Conservation (phyloP, 768 basidiomycete species). For the Serendipita vermifera region DNA sequence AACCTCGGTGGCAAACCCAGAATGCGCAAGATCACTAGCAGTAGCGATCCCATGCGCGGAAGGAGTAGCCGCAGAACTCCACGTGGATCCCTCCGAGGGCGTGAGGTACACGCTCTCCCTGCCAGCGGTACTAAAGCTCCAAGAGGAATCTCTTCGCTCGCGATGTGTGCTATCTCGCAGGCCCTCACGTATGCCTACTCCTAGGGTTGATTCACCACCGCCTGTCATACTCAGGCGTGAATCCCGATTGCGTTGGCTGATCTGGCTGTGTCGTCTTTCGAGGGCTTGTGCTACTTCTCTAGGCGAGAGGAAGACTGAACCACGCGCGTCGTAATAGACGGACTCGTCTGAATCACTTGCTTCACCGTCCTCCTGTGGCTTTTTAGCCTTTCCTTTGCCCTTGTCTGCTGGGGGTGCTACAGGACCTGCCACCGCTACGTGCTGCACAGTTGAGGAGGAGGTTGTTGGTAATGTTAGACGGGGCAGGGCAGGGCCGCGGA, state of each 20-base stretch:
- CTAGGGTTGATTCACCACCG: neutral
- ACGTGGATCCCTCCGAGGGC: neutral
- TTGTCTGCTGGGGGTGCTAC: neutral
- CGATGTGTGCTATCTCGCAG: neutral
- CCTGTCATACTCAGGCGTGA: neutral
- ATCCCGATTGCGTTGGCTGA: too few relatives aligned
- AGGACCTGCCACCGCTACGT: neutral
- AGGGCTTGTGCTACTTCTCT: neutral
- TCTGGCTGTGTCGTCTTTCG: slow-evolving; percentile 4
- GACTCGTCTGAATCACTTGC: slow-evolving; percentile 7
- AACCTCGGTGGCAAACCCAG: neutral
- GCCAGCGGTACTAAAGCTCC: neutral
- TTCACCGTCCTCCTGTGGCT: neutral
- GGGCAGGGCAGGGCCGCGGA: neutral
- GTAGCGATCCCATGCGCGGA: neutral
- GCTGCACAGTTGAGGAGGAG: neutral
- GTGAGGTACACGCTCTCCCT: slow-evolving; percentile 2
- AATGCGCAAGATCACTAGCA: neutral
- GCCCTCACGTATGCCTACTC: too few relatives aligned
- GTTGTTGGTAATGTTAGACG: neutral
- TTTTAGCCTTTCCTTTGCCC: slow-evolving; percentile 4
- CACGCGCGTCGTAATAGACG: slow-evolving; percentile 4
- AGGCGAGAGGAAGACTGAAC: neutral
- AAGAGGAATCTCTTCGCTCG: neutral
- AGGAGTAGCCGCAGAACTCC: neutral